phyloP scores from a whole-genome alignment of 495 filamentous ascomycete genomes.

The Chlorociboria aeruginascens region DNA sequence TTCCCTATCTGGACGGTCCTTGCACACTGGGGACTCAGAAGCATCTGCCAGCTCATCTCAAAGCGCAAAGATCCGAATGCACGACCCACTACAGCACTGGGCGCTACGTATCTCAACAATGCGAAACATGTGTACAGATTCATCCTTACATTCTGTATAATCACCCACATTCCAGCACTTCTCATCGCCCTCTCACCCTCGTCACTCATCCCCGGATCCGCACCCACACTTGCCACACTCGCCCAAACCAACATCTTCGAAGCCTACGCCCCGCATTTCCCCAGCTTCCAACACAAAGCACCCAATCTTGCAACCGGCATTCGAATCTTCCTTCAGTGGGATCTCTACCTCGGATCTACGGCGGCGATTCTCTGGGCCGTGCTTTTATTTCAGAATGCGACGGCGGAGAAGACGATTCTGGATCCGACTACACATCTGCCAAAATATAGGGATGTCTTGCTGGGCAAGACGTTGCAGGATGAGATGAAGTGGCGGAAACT shows the following conservation, averaged over 20 bases:
- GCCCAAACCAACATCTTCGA: conserved; percentile 32
- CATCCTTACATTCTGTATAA: conserved; percentile 33
- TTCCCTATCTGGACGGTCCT: conserved; percentile 41
- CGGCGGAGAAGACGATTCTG: conserved; percentile 15
- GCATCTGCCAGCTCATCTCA: neutral
- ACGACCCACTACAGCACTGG: conserved; percentile 17
- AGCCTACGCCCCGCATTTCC: conserved; percentile 21
- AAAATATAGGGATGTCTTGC: conserved; percentile 3
- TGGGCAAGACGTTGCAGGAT: neutral
- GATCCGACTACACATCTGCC: conserved; percentile 2
- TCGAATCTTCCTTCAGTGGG: conserved; percentile 44
- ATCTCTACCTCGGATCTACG: conserved; percentile 39
- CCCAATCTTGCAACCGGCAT: conserved; percentile 35
- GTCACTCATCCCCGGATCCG: conserved; percentile 27
- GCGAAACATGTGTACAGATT: conserved; percentile 44
- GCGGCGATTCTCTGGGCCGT: conserved; percentile 44
- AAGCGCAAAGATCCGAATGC: neutral
- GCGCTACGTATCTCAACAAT: conserved; percentile 23
- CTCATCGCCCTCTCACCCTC: conserved; percentile 34
- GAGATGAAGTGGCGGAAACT: conserved; percentile 18
- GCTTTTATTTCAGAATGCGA: conserved; percentile 31
- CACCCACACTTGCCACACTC: conserved; percentile 7
- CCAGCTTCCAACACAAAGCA: conserved; percentile 22
- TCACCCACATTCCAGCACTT: conserved; percentile 29
- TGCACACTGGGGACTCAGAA: conserved; percentile 12